Evolutionary conservation across 352 stramenopile species (phyloP).

Genomic region (Globisporangium solare): DNA sequence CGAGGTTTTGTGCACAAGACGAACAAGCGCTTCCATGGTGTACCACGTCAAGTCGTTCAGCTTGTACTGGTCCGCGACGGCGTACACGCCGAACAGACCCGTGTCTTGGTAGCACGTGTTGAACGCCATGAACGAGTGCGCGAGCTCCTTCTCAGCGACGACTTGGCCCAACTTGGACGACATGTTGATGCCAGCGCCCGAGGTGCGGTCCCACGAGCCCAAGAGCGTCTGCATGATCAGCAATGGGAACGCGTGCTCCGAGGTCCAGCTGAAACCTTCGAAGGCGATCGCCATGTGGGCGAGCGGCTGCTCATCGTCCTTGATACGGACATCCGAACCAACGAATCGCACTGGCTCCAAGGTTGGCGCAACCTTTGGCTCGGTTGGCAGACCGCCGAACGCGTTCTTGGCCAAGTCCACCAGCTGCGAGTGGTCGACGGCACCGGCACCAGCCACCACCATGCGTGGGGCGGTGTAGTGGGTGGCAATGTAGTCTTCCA

Average conservation of each 20-base stretch:
- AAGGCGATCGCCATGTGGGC: slow-evolving; percentile 98
- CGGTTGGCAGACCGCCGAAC: slow-evolving; percentile 93
- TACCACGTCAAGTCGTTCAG: slow-evolving; percentile 94
- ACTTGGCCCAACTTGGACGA: slow-evolving; percentile 96
- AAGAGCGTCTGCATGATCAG: slow-evolving; percentile 97
- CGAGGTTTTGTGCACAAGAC: slow-evolving; percentile 94
- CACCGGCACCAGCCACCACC: slow-evolving; percentile 97
- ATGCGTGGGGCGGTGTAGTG: slow-evolving; percentile 99
- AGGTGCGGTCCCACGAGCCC: slow-evolving; percentile 90
- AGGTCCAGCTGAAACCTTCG: slow-evolving; percentile 97
- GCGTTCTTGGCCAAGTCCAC: slow-evolving; percentile 95
- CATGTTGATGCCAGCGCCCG: slow-evolving; percentile 92
- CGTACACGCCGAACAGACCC: slow-evolving; percentile 98
- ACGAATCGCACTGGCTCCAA: slow-evolving; percentile 83
- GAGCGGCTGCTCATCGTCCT: slow-evolving; percentile 83
- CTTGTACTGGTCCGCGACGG: slow-evolving; percentile 93
- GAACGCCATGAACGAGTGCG: slow-evolving; percentile 98
- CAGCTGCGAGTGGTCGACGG: slow-evolving; percentile 96
- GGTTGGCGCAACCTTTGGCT: slow-evolving; percentile 58
- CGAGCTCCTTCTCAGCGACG: slow-evolving; percentile 94
- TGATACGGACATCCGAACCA: slow-evolving; percentile 90
- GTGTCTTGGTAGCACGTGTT: slow-evolving; percentile 99
- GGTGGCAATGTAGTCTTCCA: slow-evolving; percentile 98
- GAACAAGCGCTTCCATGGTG: slow-evolving; percentile 93
- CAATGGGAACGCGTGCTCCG: slow-evolving; percentile 96